Conservation (phyloP, 768 basidiomycete genomes). For the Paxillus involutus region DNA sequence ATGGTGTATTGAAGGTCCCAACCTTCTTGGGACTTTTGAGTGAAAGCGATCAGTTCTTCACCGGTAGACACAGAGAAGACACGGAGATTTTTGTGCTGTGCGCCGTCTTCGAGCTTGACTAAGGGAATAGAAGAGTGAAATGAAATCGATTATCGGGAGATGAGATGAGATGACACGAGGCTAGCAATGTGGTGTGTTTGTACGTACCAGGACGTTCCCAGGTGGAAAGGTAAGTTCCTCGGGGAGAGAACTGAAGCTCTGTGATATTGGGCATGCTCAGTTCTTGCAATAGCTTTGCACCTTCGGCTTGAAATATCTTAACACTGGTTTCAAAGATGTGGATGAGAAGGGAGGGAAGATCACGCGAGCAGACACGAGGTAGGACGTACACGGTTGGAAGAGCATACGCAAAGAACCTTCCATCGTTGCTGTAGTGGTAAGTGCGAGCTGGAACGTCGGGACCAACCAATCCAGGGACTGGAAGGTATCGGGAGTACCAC, state of each 20-base stretch:
- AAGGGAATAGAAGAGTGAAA: slow-evolving; percentile 4
- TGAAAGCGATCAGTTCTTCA: slow-evolving; percentile 82
- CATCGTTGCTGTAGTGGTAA: slow-evolving; percentile 83
- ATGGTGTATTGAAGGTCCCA: slow-evolving; percentile 94
- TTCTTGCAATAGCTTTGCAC: slow-evolving; percentile 71
- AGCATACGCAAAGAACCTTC: slow-evolving; percentile 84
- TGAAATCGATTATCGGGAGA: slow-evolving; percentile 13
- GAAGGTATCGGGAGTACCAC: slow-evolving; percentile 76
- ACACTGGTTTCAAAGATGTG: slow-evolving; percentile 45
- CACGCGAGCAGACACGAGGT: slow-evolving; percentile 14
- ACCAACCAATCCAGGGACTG: slow-evolving; percentile 58
- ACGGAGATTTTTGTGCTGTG: slow-evolving; percentile 92
- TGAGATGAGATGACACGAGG: slow-evolving; percentile 23
- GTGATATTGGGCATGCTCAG: slow-evolving; percentile 72
- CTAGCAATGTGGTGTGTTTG: slow-evolving; percentile 3
- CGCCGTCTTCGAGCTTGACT: slow-evolving; percentile 87
- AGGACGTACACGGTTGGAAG: slow-evolving; percentile 67
- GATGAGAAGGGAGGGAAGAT: slow-evolving; percentile 11
- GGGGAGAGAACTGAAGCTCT: slow-evolving; percentile 90
- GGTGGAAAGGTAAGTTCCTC: slow-evolving; percentile 89
- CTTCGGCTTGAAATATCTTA: slow-evolving; percentile 74
- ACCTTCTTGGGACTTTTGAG: slow-evolving; percentile 87
- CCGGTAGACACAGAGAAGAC: slow-evolving; percentile 87
- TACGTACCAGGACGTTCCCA: slow-evolving; percentile 86
- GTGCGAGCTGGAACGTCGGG: slow-evolving; percentile 75